These are phyloP conservation scores for Strobilomyces echinocephalus DNA, from an alignment of 768 basidiomycete genomes.

Conservation along the genomic window DNA sequence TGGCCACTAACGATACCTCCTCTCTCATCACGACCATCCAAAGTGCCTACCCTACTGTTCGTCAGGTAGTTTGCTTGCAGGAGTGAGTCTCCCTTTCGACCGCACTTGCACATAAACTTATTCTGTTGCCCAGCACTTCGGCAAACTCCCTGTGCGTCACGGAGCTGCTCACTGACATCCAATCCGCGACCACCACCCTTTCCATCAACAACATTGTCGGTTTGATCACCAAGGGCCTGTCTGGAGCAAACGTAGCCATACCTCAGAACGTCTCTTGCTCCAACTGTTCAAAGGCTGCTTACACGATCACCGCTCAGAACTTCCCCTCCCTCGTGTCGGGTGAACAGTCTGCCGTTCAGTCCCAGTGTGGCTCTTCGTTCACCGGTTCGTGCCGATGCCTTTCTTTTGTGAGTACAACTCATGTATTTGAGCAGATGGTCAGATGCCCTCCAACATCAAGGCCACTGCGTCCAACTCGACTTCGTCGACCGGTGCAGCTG, in stretches of 20 bases:
- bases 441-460: conserved; percentile 26
- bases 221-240: conserved; percentile 4
- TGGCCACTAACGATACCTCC: conserved; percentile 13
- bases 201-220: conserved; percentile 17
- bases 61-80: conserved; percentile 56
- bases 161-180: conserved; percentile 49
- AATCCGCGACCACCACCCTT: conserved; percentile 31
- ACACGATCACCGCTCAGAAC: conserved; percentile 37
- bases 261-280: conserved; percentile 46
- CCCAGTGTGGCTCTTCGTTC: conserved; percentile 48
- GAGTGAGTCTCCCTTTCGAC: conserved; percentile 43
- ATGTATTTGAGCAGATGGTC: conserved; percentile 25
- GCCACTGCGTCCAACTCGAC: conserved; percentile 22
- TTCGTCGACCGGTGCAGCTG: conserved; percentile 19
- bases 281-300: conserved; percentile 49
- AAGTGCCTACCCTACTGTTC: conserved; percentile 49
- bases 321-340: conserved; percentile 33
- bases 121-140: conserved; percentile 26
- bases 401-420: background rate
- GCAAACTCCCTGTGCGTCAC: conserved; percentile 50
- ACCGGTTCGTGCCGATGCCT: conserved; percentile 37
- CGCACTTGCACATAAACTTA: background rate
- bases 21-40: conserved; percentile 40
- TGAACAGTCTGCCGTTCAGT: conserved; percentile 27
- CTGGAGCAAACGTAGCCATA: conserved; percentile 11